Base-by-base conservation (phyloP, 768 basidiomycete genomes). In the Leccinum fibrillosum region DNA sequence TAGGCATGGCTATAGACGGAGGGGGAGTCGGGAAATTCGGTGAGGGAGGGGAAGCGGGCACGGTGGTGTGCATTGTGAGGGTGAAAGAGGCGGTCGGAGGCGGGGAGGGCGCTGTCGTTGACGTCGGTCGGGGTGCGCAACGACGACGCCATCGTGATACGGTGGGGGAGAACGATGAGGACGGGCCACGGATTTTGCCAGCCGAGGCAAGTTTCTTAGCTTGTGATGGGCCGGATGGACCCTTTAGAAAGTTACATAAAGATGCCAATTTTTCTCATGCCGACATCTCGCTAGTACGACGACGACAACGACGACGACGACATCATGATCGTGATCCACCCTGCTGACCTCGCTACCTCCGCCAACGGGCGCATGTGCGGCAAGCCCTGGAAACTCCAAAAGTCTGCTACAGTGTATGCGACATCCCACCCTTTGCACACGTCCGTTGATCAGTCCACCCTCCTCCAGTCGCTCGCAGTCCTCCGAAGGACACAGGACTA, bases 321-420 rank as follows among this genome's bases (percentile, higher is more conserved):
- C 39, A 42, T 42, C 39, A 44, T 44, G 42, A 19, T 44, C 42
- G 19, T 21, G 42, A 42, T 42, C 49, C 9, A 13, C 50, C 56
- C 66, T 50, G 53, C 79, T 17, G 59, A 76, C 26, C 72, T 90
- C 26, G 74, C 82, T 9, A 73, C 82, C n/a, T 84, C 88, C 0
- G 77, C 86, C 30, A 80, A 80, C 56, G 89, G 89, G 12, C 80
- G 89, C 35, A 73, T 79, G 8, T 90, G 89, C 1, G 83, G 88
- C 28, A 91, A 90, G 72, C 66, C 78, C 58, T 91, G 89, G 89
- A 87, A 86, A 69, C 58, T 64, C 4, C 59, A 58, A 34, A 84
- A 84, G 66, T 65, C 77, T 3, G 74, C 84, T 8, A 81, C 81
- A 32, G 76, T 79, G 85, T 86, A 71, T 48, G 79, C 65, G 34